phyloP scores from a whole-genome alignment of 345 rosid species.

The Trapa incisa region DNA sequence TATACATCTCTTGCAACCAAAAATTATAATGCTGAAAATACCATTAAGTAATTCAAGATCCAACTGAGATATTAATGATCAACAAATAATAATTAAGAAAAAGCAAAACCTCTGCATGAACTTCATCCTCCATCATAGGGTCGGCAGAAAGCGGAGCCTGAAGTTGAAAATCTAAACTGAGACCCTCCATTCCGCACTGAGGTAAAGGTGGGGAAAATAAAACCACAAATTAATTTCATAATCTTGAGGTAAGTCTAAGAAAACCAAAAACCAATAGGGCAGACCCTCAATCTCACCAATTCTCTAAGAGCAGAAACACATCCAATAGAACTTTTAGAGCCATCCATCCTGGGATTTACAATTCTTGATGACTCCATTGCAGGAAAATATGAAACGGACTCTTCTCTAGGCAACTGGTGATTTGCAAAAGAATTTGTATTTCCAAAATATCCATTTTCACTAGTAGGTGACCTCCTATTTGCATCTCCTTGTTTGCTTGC shows the following conservation, averaged over 20 bases:
- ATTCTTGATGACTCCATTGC: conserved; percentile 46
- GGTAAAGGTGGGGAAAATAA: conserved; percentile 3
- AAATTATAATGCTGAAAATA: neutral
- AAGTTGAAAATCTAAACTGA: conserved; percentile 45
- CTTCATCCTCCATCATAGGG: conserved; percentile 56
- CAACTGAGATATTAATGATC: neutral
- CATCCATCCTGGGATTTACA: conserved; percentile 58
- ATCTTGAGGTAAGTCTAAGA: neutral
- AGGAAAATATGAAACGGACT: conserved; percentile 30
- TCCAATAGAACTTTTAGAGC: conserved; percentile 39
- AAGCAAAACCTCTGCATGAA: conserved; percentile 64
- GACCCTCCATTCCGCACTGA: conserved; percentile 80
- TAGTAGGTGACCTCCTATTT: conserved; percentile 29
- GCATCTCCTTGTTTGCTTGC: conserved; percentile 44
- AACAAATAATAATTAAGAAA: neutral
- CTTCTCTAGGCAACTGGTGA: conserved; percentile 44
- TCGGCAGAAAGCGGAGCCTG: conserved; percentile 43
- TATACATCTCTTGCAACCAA: neutral
- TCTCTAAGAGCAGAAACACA: conserved; percentile 76
- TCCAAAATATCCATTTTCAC: conserved; percentile 46
- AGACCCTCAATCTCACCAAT: conserved; percentile 41
- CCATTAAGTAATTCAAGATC: neutral
- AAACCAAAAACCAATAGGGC: conserved; percentile 2
- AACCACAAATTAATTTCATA: conserved; percentile 1
- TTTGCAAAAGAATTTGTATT: conserved; percentile 32